phyloP scores from a whole-genome alignment of 1,284 basidiomycete species.

The Naganishia sp. region DNA sequence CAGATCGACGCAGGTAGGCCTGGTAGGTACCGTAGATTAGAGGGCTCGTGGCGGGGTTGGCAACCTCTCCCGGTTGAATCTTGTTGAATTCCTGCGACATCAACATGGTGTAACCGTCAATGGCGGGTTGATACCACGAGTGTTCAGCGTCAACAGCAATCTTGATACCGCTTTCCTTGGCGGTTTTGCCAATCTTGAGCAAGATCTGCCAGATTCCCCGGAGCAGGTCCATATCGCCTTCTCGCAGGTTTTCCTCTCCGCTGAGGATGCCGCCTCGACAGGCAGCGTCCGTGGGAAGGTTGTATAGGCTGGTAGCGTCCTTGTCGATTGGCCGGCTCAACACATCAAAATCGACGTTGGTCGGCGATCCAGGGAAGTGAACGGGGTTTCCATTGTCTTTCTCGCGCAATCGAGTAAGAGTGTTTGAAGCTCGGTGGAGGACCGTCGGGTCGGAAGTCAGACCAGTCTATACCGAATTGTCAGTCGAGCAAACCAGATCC shows the following conservation, averaged over 20 bases:
- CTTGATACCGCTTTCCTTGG: constrained; percentile 42
- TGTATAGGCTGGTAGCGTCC: constrained; percentile 26
- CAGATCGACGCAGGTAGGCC: constrained; percentile 69
- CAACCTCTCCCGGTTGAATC: constrained; percentile 39
- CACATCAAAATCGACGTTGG: constrained; percentile 41
- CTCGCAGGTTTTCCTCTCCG: constrained; percentile 45
- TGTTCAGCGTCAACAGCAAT: constrained; percentile 82
- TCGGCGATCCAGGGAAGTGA: constrained; percentile 67
- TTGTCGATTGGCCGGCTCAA: constrained; percentile 36
- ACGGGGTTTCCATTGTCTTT: constrained; percentile 46
- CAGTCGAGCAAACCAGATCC: neutral
- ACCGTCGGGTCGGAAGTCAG: constrained; percentile 48
- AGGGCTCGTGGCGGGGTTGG: constrained; percentile 58
- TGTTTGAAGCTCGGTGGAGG: constrained; percentile 51
- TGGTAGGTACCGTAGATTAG: constrained; percentile 77
- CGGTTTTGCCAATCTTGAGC: constrained; percentile 55
- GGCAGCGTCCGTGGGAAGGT: constrained; percentile 38
- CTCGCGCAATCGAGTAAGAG: constrained; percentile 50
- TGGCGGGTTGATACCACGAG: constrained; percentile 74
- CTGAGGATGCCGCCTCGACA: constrained; percentile 40
- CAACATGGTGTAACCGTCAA: constrained; percentile 74
- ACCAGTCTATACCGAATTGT: constrained; percentile 43
- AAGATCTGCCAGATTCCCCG: constrained; percentile 63
- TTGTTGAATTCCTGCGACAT: constrained; percentile 76
- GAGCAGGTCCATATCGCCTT: constrained; percentile 63